These are phyloP conservation scores for Naematelia aurantialba DNA, from an alignment of 768 basidiomycete species.

Conservation along the genomic window DNA sequence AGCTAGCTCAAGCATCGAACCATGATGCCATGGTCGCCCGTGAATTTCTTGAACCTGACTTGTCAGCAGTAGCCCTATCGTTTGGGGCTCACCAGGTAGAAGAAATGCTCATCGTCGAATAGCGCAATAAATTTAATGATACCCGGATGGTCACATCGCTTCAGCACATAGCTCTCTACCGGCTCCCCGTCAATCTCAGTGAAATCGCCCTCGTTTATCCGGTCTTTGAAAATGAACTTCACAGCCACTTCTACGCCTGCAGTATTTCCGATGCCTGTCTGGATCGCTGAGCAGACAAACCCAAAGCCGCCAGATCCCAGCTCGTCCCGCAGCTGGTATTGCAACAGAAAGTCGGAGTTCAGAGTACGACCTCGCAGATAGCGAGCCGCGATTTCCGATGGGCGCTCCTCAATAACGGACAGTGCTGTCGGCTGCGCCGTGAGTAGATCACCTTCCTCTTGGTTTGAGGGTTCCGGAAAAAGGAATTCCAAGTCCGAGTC, in stretches of 20 bases:
- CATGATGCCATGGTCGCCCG: constrained; percentile 72
- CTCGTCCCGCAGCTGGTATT: constrained; percentile 49
- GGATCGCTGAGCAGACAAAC: constrained; percentile 82
- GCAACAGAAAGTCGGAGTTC: constrained; percentile 36
- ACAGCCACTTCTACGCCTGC: constrained; percentile 74
- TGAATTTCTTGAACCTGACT: constrained; percentile 83
- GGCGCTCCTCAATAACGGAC: not conserved
- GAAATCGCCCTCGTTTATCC: constrained; percentile 53
- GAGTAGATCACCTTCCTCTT: not conserved
- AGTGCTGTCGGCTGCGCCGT: not conserved
- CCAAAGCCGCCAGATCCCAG: constrained; percentile 90
- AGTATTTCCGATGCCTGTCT: constrained; percentile 52
- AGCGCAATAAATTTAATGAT: constrained; percentile 79
- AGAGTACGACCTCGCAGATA: constrained; percentile 28
- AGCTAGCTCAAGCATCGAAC: not conserved
- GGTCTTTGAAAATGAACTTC: constrained; percentile 86
- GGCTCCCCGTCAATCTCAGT: constrained; percentile 53
- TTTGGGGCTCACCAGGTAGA: constrained; percentile 68
- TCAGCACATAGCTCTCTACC: constrained; percentile 72
- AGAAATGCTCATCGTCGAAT: constrained; percentile 77
- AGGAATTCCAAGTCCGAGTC: not conserved
- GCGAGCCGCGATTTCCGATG: constrained; percentile 23
- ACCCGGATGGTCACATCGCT: constrained; percentile 68
- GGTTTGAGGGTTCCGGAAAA: not conserved
- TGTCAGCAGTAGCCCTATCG: constrained; percentile 3